A percentile compares a stretch with the other conserved stretches of the same genome.
phyloP scores from a whole-genome alignment of 2,329 filamentous ascomycete species.

The Nannizziopsis barbatae region DNA sequence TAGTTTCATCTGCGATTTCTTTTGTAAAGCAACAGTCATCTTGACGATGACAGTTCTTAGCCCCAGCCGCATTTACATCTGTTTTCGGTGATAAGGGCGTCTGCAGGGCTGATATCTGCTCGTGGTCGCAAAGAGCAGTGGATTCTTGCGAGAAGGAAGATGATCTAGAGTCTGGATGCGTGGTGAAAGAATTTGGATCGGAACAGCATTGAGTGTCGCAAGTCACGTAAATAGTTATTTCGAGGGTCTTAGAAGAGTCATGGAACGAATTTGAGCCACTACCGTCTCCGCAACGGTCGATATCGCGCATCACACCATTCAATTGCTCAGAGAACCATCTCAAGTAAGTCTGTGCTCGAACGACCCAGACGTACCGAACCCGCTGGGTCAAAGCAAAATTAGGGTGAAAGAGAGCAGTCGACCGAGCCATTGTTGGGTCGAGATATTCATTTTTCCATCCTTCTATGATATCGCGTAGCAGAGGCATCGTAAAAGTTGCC shows the following conservation, averaged over 20 bases:
- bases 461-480: constrained; percentile 46
- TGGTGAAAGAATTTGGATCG: not conserved
- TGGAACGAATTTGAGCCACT: constrained; percentile 21
- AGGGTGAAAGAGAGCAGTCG: not conserved
- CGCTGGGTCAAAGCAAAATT: constrained; percentile 31
- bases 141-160: not conserved
- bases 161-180: not conserved
- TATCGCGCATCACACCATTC: constrained; percentile 34
- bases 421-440: not conserved
- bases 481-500: constrained; percentile 46
- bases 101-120: not conserved
- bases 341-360: constrained; percentile 44
- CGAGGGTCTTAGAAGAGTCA: constrained; percentile 30
- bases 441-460: constrained; percentile 32
- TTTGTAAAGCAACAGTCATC: constrained; percentile 41
- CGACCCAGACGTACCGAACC: constrained; percentile 48
- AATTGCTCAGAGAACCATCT: constrained; percentile 45
- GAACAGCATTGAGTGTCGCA: constrained; percentile 34
- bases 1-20: constrained; percentile 38
- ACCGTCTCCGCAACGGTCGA: constrained; percentile 27
- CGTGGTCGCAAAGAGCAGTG: not conserved
- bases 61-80: not conserved
- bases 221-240: constrained; percentile 46
- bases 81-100: not conserved
- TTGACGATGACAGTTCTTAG: constrained; percentile 18